Conservation (phyloP, 768 basidiomycete species). For the Candolleomyces aberdarensis region DNA sequence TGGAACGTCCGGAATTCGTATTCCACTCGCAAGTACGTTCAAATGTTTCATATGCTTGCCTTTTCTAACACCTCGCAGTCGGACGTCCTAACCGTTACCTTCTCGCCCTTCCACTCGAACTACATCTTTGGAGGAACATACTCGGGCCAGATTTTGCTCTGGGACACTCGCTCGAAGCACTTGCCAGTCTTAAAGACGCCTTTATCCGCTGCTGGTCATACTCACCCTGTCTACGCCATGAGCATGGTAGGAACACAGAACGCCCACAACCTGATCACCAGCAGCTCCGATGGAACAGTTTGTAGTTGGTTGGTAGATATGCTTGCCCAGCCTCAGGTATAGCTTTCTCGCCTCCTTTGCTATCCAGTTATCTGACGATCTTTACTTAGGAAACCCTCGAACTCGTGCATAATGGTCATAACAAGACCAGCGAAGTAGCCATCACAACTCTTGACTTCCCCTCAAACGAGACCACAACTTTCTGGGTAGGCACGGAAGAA, state of each 20-base stretch:
- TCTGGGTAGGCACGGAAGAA: constrained; percentile 98
- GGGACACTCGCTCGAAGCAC: constrained; percentile 98
- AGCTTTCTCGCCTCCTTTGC: constrained; percentile 4
- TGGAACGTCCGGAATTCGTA: constrained; percentile 95
- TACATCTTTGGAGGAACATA: constrained; percentile 98
- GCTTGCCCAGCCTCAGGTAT: constrained; percentile 95
- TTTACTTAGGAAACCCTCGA: constrained; percentile 83
- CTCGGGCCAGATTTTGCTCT: constrained; percentile 95
- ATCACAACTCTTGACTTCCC: constrained; percentile 94
- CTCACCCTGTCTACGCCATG: constrained; percentile 98
- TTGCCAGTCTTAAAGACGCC: constrained; percentile 96
- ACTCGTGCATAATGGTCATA: constrained; percentile 84
- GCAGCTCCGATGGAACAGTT: constrained; percentile 94
- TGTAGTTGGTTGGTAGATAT: constrained; percentile 99
- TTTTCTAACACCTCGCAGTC: constrained; percentile 52
- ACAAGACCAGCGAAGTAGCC: constrained; percentile 95
- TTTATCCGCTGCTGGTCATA: constrained; percentile 92
- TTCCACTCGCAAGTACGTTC: constrained; percentile 92
- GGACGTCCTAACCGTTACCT: constrained; percentile 93
- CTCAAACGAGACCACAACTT: constrained; percentile 92
- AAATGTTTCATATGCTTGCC: neutral
- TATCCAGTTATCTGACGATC: neutral
- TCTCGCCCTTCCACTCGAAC: constrained; percentile 97
- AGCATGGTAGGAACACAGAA: constrained; percentile 98
- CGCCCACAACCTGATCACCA: constrained; percentile 95